Base-by-base conservation (phyloP, 108 stramenopile species). In the Cafeteria roenbergensis region DNA sequence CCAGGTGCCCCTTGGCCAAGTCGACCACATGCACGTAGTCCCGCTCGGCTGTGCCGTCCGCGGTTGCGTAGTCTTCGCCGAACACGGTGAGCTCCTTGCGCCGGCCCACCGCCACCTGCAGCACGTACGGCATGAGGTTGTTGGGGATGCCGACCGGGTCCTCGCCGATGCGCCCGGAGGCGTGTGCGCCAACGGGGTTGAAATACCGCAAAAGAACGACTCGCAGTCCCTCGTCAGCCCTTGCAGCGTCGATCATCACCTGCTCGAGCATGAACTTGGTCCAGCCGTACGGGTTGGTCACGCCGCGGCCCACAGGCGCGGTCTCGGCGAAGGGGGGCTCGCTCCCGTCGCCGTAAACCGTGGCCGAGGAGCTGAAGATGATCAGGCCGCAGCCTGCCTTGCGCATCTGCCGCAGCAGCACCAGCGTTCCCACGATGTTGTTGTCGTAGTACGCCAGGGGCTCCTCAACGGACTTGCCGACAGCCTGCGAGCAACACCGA, bases 11-110 rank as follows among this genome's bases (percentile, higher is more conserved):
- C 51, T 85, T 83, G 0, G 92, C 94, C 62, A 96, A 75, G 75
- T 99, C 97, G 85, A 95, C 86, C 1, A 99, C 97, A 68, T 99
- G 97, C 35, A 99, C 76, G 78, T 95, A 99, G 82, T 99, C 97
- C 32, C 97, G 81, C 12, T 96, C 89, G 1, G 93, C 97, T 0
- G 97, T 99, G 20, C 97, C 97, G 69, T 99, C 97, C 33, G 75
- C 78, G 25, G 94, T 96, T 52, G 79, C 79, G 63, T 95, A 99
- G 74, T 96, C 94, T 63, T 86, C 71, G 21, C 97, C 97, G 72
- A 94, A 99, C n/a, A 99, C 87, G 22, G 84, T 91, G 61, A 99
- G 84, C 64, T 78, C 79, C 57, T 88, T 85, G 50, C 93, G 82
- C 55, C 94, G 80, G 56, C 97, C 97, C 27, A 93, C 87, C 4